phyloP scores from a whole-genome alignment of 441 rosid genomes.

The Corymbia citriodora region DNA sequence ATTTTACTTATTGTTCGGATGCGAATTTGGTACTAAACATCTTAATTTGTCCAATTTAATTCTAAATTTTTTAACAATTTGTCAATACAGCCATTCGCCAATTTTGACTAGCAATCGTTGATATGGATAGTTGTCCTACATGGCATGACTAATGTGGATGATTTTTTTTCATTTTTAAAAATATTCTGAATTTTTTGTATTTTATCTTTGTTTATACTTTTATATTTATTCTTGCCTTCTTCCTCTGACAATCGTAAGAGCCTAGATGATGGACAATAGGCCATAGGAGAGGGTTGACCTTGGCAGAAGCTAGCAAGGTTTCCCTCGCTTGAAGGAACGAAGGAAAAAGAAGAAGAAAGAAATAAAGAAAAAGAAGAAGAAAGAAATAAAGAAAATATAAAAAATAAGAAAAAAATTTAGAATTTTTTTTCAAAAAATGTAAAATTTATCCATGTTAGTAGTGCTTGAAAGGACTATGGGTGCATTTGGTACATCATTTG shows the following conservation, averaged over 20 bases:
- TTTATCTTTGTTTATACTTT: neutral
- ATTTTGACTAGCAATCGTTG: neutral
- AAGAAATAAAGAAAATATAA: neutral
- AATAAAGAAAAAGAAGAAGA: neutral
- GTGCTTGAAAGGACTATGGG: neutral
- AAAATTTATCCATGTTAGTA: neutral
- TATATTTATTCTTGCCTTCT: neutral
- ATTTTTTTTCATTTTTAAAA: neutral
- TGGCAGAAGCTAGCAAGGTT: no score
- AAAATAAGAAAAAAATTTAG: rapidly evolving
- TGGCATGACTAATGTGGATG: rapidly evolving
- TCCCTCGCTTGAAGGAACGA: neutral
- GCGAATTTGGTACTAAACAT: neutral
- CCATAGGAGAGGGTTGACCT: no score
- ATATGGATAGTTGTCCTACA: rapidly evolving
- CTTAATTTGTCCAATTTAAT: neutral
- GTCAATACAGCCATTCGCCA: neutral
- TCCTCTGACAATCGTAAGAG: neutral
- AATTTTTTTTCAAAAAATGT: neutral
- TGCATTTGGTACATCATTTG: no score
- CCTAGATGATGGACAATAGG: no score
- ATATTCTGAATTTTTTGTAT: neutral
- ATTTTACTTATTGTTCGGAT: rapidly evolving
- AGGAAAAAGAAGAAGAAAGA: neutral
- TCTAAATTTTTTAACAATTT: neutral